Evolutionary conservation across 1,139 yeast genomes (phyloP), one percentile per base, ranked within the genome.

Genomic region (Eremothecium gossypii): DNA sequence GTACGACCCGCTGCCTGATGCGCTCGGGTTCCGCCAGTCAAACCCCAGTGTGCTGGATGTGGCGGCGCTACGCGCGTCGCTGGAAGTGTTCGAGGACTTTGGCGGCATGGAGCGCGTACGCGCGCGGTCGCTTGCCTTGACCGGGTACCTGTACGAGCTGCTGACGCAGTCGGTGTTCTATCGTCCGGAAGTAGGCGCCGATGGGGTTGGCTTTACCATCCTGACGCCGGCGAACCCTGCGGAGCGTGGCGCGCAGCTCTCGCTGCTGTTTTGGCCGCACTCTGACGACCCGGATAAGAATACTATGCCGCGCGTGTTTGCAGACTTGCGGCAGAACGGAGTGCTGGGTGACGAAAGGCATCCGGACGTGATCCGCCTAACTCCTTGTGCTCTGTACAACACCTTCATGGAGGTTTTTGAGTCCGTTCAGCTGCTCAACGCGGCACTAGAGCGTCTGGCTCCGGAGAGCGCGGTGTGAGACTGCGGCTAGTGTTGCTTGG

Each of bases 31-130:
- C 62, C 71, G 95, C 51, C 94, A 87, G 66, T 83, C 95, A n/a
- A 89, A 89, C 61, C 96, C 96, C 1, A 78, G 89, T 41, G 96
- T 86, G 1, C 63, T 86, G 41, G 94, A 84, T 60, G 82, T 80
- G 10, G 94, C 83, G 2, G 72, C 94, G 1, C 60, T 87, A 32
- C 70, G 72, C 38, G 71, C 83, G 8, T 79, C 94, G 0, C 66
- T 89, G 31, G 77, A 81, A 49, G 49, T 83, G 2, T 77, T 85
- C 52, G 55, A 69, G 14, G 54, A 65, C 46, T 76, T 73, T 31
- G 94, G 93, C 2, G 93, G 95, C 0, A 70, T 87, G 30, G 59
- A 62, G 2, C 59, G 54, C 2, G 63, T 87, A 33, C 69, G 91
- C 37, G 59, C 61, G 26, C 77, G 82, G 52, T 76, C 91, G 33